Evolutionary conservation across 78 protist genomes (phyloP), one percentile per base, ranked within the genome.

Genomic region (Emiliania huxleyi): DNA sequence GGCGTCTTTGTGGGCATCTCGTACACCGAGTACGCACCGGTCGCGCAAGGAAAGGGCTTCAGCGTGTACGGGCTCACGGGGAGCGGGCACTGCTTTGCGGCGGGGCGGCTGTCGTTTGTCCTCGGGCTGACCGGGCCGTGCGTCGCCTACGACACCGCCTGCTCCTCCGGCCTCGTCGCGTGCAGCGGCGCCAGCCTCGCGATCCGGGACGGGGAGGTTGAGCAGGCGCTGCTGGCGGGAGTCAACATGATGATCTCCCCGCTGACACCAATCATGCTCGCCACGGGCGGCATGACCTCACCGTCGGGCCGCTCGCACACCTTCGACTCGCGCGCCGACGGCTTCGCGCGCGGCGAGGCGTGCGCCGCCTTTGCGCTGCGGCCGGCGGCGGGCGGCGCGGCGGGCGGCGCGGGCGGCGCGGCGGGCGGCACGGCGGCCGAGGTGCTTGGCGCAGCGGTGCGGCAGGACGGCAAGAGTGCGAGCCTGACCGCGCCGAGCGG

Each of bases 331-430:
- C 11, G 77, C 25, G 99, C 98, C n/a, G 87, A 97, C 42, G 99
- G 99, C 33, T 97, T 93, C 92, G 97, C 79, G 0, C 91, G 99
- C 23, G 93, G 93, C 44, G 99, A 97, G 91, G 99, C 98, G 45
- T 91, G 90, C n/a, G 96, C 94, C 69, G 69, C 91, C 5, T 75
- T 97, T 0, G 40, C 97, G 2, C 48, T 93, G 43, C 1, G 75
- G 38, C 87, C 46, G 6, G 79, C 55, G 62, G 3, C 48, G n/a
- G 69, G 21, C 26, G 90, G 40, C 46, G 45, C 84, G 44, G 52
- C 3, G 48, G 48, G 4, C 45, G 43, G 29, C 83, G 43, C 23
- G 38, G 0, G 1, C 23, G 0, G 48, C 37, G 40, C 83, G 0
- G 38, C 49, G 2, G 44, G 6, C 18, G 77, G 33, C 26, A 21